These are phyloP conservation scores for Leishmania tropica DNA, from an alignment of 208 protist genomes.

Conservation along the genomic window DNA sequence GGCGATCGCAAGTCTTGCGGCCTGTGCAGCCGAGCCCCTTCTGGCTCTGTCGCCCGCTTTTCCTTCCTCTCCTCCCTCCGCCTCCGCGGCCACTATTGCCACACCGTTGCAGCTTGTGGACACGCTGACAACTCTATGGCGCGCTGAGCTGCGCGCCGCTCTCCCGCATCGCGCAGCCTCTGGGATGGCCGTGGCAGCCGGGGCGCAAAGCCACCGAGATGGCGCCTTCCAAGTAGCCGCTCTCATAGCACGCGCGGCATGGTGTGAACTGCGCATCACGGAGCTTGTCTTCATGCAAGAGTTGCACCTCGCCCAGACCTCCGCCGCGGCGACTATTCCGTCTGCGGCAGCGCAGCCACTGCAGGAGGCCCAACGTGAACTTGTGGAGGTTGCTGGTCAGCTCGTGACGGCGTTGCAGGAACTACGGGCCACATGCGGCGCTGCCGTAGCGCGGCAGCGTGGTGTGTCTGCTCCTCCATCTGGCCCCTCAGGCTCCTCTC, in stretches of 20 bases:
- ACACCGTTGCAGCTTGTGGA: slow-evolving; percentile 9
- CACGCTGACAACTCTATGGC: slow-evolving; percentile 6
- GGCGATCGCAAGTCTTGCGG: slow-evolving; percentile 12
- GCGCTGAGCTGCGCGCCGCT: neutral
- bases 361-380: slow-evolving; percentile 8
- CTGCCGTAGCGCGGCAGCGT: neutral
- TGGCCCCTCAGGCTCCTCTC: neutral
- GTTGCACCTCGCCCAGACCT: slow-evolving; percentile 5
- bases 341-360: neutral
- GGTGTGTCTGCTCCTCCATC: neutral
- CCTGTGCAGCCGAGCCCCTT: slow-evolving; percentile 22
- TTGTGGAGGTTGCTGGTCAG: slow-evolving; percentile 16
- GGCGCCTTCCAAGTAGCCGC: slow-evolving; percentile 4
- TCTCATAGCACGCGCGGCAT: slow-evolving; percentile 29
- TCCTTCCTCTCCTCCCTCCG: neutral
- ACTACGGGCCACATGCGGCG: slow-evolving; percentile 17
- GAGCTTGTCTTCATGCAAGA: slow-evolving; percentile 31
- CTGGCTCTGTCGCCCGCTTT: neutral
- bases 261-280: slow-evolving; percentile 31
- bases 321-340: neutral
- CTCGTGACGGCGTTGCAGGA: slow-evolving; percentile 26
- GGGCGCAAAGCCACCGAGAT: neutral
- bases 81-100: neutral
- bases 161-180: neutral
- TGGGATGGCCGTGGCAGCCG: neutral